Percentiles rank a stretch among this genome's conserved stretches.
Evolutionary conservation across 352 stramenopile genomes (phyloP).

Genomic region (Phytophthora foliorum): DNA sequence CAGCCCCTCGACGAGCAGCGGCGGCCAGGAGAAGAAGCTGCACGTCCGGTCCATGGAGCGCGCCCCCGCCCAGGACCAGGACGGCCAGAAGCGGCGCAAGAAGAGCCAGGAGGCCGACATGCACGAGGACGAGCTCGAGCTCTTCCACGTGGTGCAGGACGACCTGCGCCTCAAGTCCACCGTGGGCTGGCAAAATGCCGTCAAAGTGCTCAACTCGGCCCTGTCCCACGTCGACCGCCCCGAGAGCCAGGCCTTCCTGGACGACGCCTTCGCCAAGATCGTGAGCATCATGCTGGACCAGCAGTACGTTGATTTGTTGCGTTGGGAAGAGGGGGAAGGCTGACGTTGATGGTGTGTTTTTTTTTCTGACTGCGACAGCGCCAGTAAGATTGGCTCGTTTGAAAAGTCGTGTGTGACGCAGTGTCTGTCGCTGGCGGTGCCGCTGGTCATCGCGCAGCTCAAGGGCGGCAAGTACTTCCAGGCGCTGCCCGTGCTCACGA

Average conservation of each 20-base stretch:
- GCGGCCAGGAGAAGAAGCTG: slow-evolving; percentile 66
- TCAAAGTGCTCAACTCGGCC: slow-evolving; percentile 86
- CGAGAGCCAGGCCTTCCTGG: slow-evolving; percentile 83
- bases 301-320: too few species aligned
- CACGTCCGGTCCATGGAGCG: slow-evolving; percentile 69
- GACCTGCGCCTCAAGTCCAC: slow-evolving; percentile 91
- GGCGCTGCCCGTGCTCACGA: slow-evolving; percentile 74
- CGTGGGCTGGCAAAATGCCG: slow-evolving; percentile 90
- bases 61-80: slow-evolving; percentile 51
- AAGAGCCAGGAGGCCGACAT: slow-evolving; percentile 72
- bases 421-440: slow-evolving; percentile 72
- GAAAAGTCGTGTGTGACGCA: slow-evolving; percentile 91
- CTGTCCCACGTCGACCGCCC: slow-evolving; percentile 71
- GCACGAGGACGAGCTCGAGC: slow-evolving; percentile 86
- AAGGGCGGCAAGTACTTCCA: slow-evolving; percentile 75
- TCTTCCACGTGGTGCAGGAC: slow-evolving; percentile 88
- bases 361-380: too few species aligned
- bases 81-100: slow-evolving; percentile 75
- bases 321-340: too few species aligned
- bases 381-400: slow-evolving; percentile 88
- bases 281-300: slow-evolving; percentile 93
- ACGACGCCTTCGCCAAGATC: slow-evolving; percentile 83
- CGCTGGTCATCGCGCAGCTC: slow-evolving; percentile 77
- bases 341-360: too few species aligned
- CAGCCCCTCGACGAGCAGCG: slow-evolving; percentile 45